Base-by-base conservation (phyloP, 2,329 filamentous ascomycete species). In the Colletotrichum sp. region DNA sequence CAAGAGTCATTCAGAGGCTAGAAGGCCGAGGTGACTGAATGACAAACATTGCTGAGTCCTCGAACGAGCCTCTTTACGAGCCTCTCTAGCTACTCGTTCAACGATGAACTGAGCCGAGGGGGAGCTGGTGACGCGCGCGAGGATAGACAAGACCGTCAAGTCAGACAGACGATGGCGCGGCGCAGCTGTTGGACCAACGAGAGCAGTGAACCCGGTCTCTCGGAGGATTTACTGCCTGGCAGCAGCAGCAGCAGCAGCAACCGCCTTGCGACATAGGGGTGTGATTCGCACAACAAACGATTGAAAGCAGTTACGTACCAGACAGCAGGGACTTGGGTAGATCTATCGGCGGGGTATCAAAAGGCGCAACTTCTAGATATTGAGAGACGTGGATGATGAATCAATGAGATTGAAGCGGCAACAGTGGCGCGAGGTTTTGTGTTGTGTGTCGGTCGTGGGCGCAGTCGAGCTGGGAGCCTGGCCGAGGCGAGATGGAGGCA, bases 11-110 rank as follows among this genome's bases (percentile, higher is more conserved):
- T 73, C 64, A 57, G 57, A 73, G 44, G 13, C 72, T 44, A 32
- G 55, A 79, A 75, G 66, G 68, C 69, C 71, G 64, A 57, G 69
- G 73, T 68, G 65, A 70, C 72, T 76, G 75, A 68, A 80, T 79
- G 78, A 79, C 68, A 76, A 80, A 27, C 34, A 30, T 6, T 13
- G 34, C 34, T n/a, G 30, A 44, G 22, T 27, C n/a, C 13, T 44
- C 34, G 15, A 29, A 29, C 13, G 19, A 30, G 30, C 19, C 30
- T 32, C 36, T 34, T 64, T 8, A 29, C 13, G 19, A 30, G 30
- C 19, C 30, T 32, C 36, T 34, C 44, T 8, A 64, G 32, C 32
- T 30, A 59, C 59, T 55, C 30, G n/a, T 32, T n/a, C 15, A 57
- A 34, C 36, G 61, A 36, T 65, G 52, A 49, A 36, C 34, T 62